Evolutionary conservation across 73 alveolate genomes (phyloP).

Genomic region (Uronychia setigera): DNA sequence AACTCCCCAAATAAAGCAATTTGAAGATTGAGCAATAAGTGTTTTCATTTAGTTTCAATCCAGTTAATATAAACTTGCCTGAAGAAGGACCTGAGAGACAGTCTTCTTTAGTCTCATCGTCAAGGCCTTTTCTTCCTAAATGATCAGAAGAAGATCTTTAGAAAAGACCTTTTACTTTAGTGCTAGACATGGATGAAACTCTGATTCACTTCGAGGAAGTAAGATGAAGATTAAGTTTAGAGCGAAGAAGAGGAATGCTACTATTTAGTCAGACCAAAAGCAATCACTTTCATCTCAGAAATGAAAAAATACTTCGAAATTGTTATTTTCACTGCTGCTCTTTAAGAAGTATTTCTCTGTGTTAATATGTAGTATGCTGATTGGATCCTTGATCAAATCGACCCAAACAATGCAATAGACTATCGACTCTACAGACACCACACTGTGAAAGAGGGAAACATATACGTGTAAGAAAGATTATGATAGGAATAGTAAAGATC

Average conservation of each 20-base stretch:
- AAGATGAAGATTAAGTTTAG: too few relatives aligned
- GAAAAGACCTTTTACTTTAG: slow-evolving; percentile 56
- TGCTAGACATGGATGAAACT: slow-evolving; percentile 81
- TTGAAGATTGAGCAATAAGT: too few relatives aligned
- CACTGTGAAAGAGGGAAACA: slow-evolving; percentile 36
- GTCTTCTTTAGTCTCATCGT: too few relatives aligned
- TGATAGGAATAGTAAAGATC: slow-evolving; percentile 70
- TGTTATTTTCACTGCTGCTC: slow-evolving; percentile 78
- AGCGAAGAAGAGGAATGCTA: slow-evolving; percentile 65
- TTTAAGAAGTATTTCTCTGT: slow-evolving; percentile 37
- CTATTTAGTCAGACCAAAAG: slow-evolving; percentile 55
- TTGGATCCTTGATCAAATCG: slow-evolving; percentile 57
- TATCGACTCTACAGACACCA: slow-evolving; percentile 62
- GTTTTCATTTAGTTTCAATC: too few relatives aligned
- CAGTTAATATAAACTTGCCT: too few relatives aligned
- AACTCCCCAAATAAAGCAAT: too few relatives aligned
- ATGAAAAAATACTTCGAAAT: slow-evolving; percentile 74
- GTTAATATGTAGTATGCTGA: slow-evolving; percentile 40
- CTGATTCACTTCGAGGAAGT: slow-evolving; percentile 55
- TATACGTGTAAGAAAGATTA: slow-evolving; percentile 38
- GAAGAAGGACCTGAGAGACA: too few relatives aligned
- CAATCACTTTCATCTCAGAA: slow-evolving; percentile 49
- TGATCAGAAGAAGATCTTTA: slow-evolving; percentile 2
- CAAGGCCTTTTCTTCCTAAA: background rate
- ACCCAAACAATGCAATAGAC: slow-evolving; percentile 23